Percentiles rank a stretch among this genome's conserved stretches.
Evolutionary conservation across 1,284 basidiomycete genomes (phyloP).

Genomic region (Tilletiaria anomala): DNA sequence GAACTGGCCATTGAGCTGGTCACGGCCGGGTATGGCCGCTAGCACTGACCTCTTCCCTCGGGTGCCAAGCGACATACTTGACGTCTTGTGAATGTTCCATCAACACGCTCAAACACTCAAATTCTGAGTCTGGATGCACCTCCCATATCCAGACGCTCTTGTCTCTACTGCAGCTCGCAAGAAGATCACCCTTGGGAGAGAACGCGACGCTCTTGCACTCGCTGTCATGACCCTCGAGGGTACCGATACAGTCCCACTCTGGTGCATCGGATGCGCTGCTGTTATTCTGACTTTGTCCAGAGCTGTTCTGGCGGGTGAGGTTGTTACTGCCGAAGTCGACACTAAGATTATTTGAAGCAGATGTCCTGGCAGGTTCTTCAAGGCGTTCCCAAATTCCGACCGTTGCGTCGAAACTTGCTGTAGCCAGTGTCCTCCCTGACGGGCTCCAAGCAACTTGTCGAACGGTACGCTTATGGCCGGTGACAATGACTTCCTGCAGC

Average conservation of each 20-base stretch:
- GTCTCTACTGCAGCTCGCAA: constrained; percentile 86
- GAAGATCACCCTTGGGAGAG: constrained; percentile 58
- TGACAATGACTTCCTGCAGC: constrained; percentile 42
- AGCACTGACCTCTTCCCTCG: constrained; percentile 82
- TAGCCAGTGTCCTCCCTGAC: constrained; percentile 72
- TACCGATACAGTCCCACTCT: constrained; percentile 64
- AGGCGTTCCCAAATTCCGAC: constrained; percentile 71
- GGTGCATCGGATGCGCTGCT: constrained; percentile 22
- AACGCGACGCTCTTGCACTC: constrained; percentile 93
- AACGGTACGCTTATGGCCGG: constrained; percentile 83
- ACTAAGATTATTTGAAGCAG: too few relatives aligned
- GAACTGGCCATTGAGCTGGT: not conserved
- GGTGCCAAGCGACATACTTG: constrained; percentile 89
- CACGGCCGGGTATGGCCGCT: constrained; percentile 11
- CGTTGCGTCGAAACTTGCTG: constrained; percentile 85
- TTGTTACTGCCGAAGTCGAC: too few relatives aligned
- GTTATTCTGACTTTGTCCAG: constrained; percentile 42
- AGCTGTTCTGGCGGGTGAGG: constrained; percentile 25
- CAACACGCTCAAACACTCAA: constrained; percentile 83
- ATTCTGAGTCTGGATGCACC: constrained; percentile 48
- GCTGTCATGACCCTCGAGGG: constrained; percentile 88
- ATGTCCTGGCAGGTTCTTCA: too few relatives aligned
- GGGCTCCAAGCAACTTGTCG: constrained; percentile 79
- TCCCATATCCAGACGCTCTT: constrained; percentile 99
- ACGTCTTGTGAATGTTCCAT: constrained; percentile 98